A percentile compares a stretch with the other conserved stretches of the same genome.
phyloP scores from a whole-genome alignment of 139 green algal genomes.

The Penium margaritaceum region DNA sequence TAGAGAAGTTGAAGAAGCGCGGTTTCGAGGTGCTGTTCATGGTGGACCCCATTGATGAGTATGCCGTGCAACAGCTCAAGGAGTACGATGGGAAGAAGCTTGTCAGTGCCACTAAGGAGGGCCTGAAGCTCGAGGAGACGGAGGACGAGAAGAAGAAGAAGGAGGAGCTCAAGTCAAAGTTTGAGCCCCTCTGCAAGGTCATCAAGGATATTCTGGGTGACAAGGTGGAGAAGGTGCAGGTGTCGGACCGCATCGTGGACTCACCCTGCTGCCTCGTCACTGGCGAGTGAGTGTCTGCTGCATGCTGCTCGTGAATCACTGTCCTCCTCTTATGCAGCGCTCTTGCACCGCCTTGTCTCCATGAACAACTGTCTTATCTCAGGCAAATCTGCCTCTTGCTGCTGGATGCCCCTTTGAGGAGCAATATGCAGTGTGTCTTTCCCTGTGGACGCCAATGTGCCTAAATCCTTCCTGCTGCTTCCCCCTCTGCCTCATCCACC shows the following conservation, averaged over 20 bases:
- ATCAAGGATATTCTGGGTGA: constrained; percentile 98
- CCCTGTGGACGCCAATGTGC: too few relatives aligned
- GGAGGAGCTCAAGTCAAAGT: constrained; percentile 73
- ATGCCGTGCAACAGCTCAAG: constrained; percentile 99
- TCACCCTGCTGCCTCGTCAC: constrained; percentile 97
- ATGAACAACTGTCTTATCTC: too few relatives aligned
- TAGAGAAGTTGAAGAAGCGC: constrained; percentile 93
- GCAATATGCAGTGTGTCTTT: too few relatives aligned
- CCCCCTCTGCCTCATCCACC: too few relatives aligned
- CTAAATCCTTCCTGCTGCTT: too few relatives aligned
- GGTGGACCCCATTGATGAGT: constrained; percentile 99
- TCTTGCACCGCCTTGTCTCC: too few relatives aligned
- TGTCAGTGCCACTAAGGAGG: constrained; percentile 93
- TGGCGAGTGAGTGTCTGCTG: too few relatives aligned
- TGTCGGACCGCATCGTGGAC: constrained; percentile 96
- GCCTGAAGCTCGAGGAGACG: constrained; percentile 58
- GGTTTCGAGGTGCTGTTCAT: constrained; percentile 98
- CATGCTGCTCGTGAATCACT: too few relatives aligned
- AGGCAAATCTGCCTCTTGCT: too few relatives aligned
- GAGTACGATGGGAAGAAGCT: constrained; percentile 99
- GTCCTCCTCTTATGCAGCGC: too few relatives aligned
- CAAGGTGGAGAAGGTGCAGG: constrained; percentile 85
- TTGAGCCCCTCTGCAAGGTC: constrained; percentile 85
- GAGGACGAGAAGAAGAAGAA: constrained; percentile 89
- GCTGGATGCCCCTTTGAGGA: too few relatives aligned